A percentile compares a stretch with the other conserved stretches of the same genome.
phyloP scores from a whole-genome alignment of 352 stramenopile species.

The Thraustochytrium sp. region DNA sequence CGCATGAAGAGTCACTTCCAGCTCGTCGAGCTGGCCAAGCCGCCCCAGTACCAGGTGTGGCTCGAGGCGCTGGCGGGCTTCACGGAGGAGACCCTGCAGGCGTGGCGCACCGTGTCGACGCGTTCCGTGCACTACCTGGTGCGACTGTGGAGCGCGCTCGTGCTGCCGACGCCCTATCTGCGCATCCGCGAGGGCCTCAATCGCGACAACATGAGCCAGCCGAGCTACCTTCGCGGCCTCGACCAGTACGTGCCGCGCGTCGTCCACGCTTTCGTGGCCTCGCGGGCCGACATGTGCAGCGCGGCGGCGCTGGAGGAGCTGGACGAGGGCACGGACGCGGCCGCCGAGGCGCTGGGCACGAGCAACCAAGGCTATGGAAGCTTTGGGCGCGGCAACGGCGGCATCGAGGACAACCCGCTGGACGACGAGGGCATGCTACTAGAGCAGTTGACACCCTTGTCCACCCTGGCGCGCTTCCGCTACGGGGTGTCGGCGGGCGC shows the following conservation, averaged over 20 bases:
- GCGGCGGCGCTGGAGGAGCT: slow-evolving; percentile 34
- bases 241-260: slow-evolving; percentile 36
- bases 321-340: background rate
- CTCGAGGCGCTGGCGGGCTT: background rate
- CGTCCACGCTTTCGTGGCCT: slow-evolving; percentile 6
- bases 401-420: slow-evolving; percentile 38
- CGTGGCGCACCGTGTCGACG: slow-evolving; percentile 23
- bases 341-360: background rate
- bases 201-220: background rate
- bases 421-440: slow-evolving; percentile 42
- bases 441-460: slow-evolving; percentile 31
- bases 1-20: slow-evolving; percentile 38
- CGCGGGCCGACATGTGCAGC: slow-evolving; percentile 32
- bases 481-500: background rate
- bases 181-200: slow-evolving; percentile 27
- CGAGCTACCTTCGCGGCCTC: background rate
- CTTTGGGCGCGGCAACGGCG: background rate
- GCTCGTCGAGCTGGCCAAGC: slow-evolving; percentile 39
- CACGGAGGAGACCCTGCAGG: slow-evolving; percentile 4
- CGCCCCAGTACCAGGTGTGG: slow-evolving; percentile 40
- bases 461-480: slow-evolving; percentile 17
- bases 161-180: slow-evolving; percentile 32
- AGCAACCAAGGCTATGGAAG: slow-evolving; percentile 28
- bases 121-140: slow-evolving; percentile 33
- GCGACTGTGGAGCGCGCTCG: slow-evolving; percentile 15